Conservation (phyloP, 2,329 filamentous ascomycete genomes). For the Botryosphaeria dothidea region DNA sequence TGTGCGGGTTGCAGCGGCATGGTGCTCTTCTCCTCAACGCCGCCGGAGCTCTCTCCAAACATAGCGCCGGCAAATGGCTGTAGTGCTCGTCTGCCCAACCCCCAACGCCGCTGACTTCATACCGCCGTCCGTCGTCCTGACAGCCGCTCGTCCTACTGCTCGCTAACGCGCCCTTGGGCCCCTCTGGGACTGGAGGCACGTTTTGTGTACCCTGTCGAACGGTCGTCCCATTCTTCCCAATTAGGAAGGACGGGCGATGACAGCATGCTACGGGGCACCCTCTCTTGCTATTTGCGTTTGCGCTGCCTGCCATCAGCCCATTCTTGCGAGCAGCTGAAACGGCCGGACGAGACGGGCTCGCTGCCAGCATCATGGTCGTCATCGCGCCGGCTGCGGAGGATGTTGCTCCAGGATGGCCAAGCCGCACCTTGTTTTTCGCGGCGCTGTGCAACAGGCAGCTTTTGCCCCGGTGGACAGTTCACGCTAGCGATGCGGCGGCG, state of each 20-base stretch:
- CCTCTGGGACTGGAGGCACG: neutral
- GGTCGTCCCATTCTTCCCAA: neutral
- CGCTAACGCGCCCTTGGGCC: neutral
- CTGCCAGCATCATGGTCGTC: neutral
- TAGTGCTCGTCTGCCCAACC: neutral
- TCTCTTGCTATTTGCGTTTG: neutral
- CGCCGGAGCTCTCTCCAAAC: constrained; percentile 11
- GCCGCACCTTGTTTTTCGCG: constrained; percentile 1
- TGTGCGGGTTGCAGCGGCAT: constrained; percentile 1
- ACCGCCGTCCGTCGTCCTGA: neutral
- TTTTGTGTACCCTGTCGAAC: neutral
- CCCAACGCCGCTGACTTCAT: constrained; percentile 10
- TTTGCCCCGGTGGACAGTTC: neutral
- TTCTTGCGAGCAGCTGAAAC: constrained; percentile 3
- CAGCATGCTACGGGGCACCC: neutral
- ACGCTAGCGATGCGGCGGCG: neutral
- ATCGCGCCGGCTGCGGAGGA: neutral
- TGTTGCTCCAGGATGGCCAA: neutral
- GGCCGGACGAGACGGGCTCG: too few relatives aligned
- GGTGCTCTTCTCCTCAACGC: neutral
- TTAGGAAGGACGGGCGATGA: constrained; percentile 1
- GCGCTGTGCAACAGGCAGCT: neutral
- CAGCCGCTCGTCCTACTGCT: neutral
- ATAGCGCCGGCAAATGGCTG: neutral
- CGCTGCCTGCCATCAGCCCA: neutral